Evolutionary conservation across 495 filamentous ascomycete genomes (phyloP).

Genomic region (Parathielavia appendiculata): DNA sequence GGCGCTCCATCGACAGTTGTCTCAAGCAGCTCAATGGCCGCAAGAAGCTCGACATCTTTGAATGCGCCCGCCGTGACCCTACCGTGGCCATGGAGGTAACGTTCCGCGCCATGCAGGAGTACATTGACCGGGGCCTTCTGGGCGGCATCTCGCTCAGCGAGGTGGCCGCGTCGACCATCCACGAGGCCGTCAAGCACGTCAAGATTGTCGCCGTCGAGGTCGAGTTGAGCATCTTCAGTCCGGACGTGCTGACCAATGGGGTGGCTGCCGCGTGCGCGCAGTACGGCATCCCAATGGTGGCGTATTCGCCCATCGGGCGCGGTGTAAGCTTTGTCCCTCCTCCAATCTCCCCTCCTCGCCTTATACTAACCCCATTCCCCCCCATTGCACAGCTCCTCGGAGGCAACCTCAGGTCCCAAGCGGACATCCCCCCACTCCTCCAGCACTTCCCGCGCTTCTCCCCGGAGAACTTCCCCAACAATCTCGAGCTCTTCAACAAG

Average conservation of each 20-base stretch:
- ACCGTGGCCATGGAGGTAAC: conserved; percentile 48
- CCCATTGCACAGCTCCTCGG: conserved; percentile 38
- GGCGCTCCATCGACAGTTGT: conserved; percentile 62
- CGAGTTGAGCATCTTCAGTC: conserved; percentile 67
- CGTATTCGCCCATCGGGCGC: conserved; percentile 47
- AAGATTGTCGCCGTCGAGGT: conserved; percentile 73
- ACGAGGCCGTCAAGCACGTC: conserved; percentile 61
- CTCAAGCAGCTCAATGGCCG: conserved; percentile 60
- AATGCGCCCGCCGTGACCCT: conserved; percentile 67
- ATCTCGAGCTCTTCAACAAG: conserved; percentile 63
- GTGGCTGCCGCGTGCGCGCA: conserved; percentile 66
- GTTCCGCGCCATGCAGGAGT: conserved; percentile 51
- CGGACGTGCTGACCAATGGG: conserved; percentile 67
- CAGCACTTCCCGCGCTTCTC: conserved; percentile 58
- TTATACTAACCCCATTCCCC: conserved; percentile 2
- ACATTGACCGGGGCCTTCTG: conserved; percentile 71
- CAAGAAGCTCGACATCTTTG: conserved; percentile 79
- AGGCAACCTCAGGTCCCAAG: conserved; percentile 54
- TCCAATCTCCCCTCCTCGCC: not conserved
- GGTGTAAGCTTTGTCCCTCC: conserved; percentile 44
- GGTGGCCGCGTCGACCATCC: conserved; percentile 66
- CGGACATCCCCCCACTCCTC: conserved; percentile 58
- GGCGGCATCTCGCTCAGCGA: conserved; percentile 75
- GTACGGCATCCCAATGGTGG: conserved; percentile 65
- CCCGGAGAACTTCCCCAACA: conserved; percentile 63